A percentile compares a stretch with the other conserved stretches of the same genome.
Conservation (phyloP, 2,329 filamentous ascomycete genomes). For the Acephala macrosclerotiorum region DNA sequence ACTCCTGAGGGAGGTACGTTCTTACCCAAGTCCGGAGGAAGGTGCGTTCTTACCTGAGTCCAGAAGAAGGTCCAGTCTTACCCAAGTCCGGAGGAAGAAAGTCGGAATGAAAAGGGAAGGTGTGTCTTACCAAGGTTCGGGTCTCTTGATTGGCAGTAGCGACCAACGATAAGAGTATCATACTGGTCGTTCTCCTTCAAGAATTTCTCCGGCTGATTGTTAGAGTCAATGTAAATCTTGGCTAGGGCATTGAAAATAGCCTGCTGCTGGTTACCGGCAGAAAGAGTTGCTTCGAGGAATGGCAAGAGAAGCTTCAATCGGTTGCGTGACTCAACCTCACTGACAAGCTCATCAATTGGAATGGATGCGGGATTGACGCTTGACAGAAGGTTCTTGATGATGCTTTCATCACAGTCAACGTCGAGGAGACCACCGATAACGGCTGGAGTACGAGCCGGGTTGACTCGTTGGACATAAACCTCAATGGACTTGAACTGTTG, state of each 20-base stretch:
- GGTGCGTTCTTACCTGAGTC: too few relatives aligned
- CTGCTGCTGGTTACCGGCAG: slow-evolving; percentile 91
- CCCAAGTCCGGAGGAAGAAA: background rate
- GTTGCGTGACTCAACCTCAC: slow-evolving; percentile 95
- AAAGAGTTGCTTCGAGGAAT: slow-evolving; percentile 92
- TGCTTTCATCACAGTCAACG: slow-evolving; percentile 94
- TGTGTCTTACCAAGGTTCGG: slow-evolving; percentile 72
- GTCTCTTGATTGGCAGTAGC: slow-evolving; percentile 99
- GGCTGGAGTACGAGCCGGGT: slow-evolving; percentile 87
- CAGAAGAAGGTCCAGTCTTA: too few relatives aligned
- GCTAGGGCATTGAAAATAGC: slow-evolving; percentile 96
- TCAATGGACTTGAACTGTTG: slow-evolving; percentile 99
- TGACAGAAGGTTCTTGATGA: slow-evolving; percentile 89
- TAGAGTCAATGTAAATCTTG: slow-evolving; percentile 99
- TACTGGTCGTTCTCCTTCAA: slow-evolving; percentile 97
- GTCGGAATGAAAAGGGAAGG: background rate
- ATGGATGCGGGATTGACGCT: slow-evolving; percentile 87
- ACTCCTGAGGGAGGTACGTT: too few relatives aligned
- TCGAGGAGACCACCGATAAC: slow-evolving; percentile 94
- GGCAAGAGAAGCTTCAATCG: slow-evolving; percentile 93
- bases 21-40: too few relatives aligned
- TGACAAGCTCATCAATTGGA: slow-evolving; percentile 92
- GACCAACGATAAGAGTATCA: slow-evolving; percentile 89
- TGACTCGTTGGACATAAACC: slow-evolving; percentile 96
- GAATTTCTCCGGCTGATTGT: slow-evolving; percentile 98